Conservation (phyloP, 1,139 yeast genomes). For the Pichia cactophila region DNA sequence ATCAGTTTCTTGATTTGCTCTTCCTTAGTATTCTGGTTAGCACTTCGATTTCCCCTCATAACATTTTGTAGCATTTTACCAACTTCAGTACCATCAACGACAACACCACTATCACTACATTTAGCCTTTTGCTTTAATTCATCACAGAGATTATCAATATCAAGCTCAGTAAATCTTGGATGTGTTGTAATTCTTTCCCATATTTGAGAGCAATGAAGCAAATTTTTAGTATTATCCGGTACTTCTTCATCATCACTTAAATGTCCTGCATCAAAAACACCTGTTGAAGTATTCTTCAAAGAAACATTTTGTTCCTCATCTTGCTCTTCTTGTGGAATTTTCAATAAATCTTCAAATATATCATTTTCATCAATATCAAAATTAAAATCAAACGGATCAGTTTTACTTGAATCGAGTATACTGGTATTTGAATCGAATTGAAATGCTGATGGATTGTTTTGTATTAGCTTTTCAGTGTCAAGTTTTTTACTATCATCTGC, state of each 20-base stretch:
- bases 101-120: constrained; percentile 88
- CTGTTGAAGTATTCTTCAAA: neutral
- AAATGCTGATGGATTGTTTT: constrained; percentile 11
- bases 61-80: constrained; percentile 28
- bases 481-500: constrained; percentile 34
- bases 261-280: constrained; percentile 18
- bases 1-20: constrained; percentile 2
- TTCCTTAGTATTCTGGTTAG: constrained; percentile 1
- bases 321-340: constrained; percentile 6
- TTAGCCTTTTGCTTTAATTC: constrained; percentile 92
- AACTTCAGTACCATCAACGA: constrained; percentile 72
- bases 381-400: constrained; percentile 6
- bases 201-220: constrained; percentile 75
- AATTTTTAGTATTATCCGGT: constrained; percentile 43
- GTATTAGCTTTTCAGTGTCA: constrained; percentile 7
- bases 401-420: neutral
- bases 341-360: constrained; percentile 12
- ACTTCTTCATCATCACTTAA: constrained; percentile 37
- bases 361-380: constrained; percentile 12
- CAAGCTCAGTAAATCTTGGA: constrained; percentile 87
- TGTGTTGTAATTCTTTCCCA: constrained; percentile 96
- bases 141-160: constrained; percentile 83
- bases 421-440: constrained; percentile 4
- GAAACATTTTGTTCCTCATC: neutral
- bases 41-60: constrained; percentile 3